Percentiles rank a stretch among this genome's conserved stretches.
phyloP scores from a whole-genome alignment of 1,139 yeast genomes.

The Diutina siamensis region DNA sequence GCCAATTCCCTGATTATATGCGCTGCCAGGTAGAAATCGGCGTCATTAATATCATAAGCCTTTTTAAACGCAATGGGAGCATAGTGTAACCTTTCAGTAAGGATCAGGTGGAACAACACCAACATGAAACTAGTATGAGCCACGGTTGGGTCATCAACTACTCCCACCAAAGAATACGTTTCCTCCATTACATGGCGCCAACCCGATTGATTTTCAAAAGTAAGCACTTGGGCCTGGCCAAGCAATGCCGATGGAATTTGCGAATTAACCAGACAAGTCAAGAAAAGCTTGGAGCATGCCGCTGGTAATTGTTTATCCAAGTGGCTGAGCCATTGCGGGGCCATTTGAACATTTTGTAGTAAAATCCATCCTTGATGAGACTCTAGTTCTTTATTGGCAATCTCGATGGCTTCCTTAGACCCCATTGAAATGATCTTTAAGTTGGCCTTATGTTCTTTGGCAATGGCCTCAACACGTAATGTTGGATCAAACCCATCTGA shows the following conservation, averaged over 20 bases:
- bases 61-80: background rate
- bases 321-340: background rate
- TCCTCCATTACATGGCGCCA: background rate
- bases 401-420: background rate
- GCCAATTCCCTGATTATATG: background rate
- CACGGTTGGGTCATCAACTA: background rate
- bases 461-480: background rate
- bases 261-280: background rate
- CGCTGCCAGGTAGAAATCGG: background rate
- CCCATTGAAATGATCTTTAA: background rate
- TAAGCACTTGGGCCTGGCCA: background rate
- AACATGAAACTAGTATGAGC: background rate
- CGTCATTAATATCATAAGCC: background rate
- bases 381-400: background rate
- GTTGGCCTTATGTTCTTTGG: background rate
- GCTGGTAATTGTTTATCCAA: background rate
- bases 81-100: background rate
- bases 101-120: background rate
- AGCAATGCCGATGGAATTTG: background rate
- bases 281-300: background rate
- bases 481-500: conserved; percentile 1
- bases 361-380: background rate
- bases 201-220: background rate
- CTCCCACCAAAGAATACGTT: background rate
- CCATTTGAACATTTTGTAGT: background rate